Percentiles rank a stretch among this genome's conserved stretches.
These are phyloP conservation scores for Saccharum officinarum DNA, from an alignment of 176 grass and related monocot species.

Conservation along the genomic window DNA sequence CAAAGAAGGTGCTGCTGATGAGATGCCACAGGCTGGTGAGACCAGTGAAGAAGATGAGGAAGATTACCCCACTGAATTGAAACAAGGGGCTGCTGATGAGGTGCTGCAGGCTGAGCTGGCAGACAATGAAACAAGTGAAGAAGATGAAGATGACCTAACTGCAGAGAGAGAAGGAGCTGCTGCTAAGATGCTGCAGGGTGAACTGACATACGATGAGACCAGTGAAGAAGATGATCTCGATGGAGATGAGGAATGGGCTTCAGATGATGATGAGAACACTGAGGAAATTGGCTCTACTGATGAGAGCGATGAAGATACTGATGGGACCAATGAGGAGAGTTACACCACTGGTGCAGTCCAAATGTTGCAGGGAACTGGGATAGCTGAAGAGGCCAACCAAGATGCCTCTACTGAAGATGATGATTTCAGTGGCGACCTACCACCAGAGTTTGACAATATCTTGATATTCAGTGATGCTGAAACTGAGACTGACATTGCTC, in stretches of 20 bases:
- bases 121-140: conserved; percentile 24
- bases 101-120: background rate
- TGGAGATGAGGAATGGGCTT: conserved; percentile 21
- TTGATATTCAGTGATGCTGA: conserved; percentile 20
- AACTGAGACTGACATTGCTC: background rate
- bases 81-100: background rate
- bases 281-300: background rate
- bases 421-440: conserved; percentile 47
- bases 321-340: background rate
- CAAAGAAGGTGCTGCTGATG: background rate
- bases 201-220: background rate
- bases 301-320: background rate
- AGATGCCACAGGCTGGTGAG: background rate
- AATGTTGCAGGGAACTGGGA: background rate
- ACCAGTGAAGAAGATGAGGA: background rate
- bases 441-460: conserved; percentile 23
- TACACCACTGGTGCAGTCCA: background rate
- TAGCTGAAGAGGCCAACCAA: background rate
- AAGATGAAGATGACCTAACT: background rate
- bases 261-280: conserved; percentile 5
- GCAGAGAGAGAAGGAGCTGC: background rate
- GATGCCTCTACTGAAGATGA: conserved; percentile 32
- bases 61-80: background rate
- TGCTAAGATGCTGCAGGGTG: background rate
- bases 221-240: background rate